Percentiles rank a stretch among this genome's conserved stretches.
These are phyloP conservation scores for Bruguiera parviflora DNA, from an alignment of 345 rosid species.

Conservation along the genomic window DNA sequence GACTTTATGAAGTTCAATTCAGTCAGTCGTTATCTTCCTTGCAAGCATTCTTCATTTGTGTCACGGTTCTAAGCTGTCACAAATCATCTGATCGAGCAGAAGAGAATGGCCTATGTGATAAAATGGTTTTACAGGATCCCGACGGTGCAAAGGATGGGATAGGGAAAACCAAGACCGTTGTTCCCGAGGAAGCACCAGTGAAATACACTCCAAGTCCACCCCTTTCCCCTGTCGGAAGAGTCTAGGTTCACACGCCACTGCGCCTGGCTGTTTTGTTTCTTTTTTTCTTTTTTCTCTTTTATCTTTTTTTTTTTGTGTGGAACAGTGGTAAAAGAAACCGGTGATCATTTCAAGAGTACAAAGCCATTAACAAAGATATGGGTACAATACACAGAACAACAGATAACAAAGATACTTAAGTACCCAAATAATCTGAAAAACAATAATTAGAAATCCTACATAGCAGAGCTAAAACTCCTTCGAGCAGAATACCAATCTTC, in stretches of 20 bases:
- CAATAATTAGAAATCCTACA: no score
- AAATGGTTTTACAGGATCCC: slow-evolving; percentile 23
- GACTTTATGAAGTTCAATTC: slow-evolving; percentile 64
- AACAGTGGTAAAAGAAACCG: no score
- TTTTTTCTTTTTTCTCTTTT: no score
- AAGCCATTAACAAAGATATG: no score
- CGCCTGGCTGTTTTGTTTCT: neutral
- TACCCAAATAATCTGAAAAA: no score
- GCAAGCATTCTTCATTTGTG: slow-evolving; percentile 69
- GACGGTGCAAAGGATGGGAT: slow-evolving; percentile 13
- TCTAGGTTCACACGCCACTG: slow-evolving; percentile 24
- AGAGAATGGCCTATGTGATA: slow-evolving; percentile 8
- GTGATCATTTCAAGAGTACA: no score
- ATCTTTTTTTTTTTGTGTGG: no score
- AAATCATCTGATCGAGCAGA: slow-evolving; percentile 35
- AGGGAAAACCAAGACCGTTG: slow-evolving; percentile 16
- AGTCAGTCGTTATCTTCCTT: slow-evolving; percentile 49
- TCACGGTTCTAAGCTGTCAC: slow-evolving; percentile 45
- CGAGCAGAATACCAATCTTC: no score
- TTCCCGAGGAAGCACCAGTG: slow-evolving; percentile 24
- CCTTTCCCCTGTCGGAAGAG: slow-evolving; percentile 79
- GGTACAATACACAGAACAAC: no score
- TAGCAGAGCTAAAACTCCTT: no score
- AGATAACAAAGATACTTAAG: no score
- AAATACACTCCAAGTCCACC: slow-evolving; percentile 70